Evolutionary conservation across 352 stramenopile genomes (phyloP).

Genomic region (Globisporangium echinulatum): DNA sequence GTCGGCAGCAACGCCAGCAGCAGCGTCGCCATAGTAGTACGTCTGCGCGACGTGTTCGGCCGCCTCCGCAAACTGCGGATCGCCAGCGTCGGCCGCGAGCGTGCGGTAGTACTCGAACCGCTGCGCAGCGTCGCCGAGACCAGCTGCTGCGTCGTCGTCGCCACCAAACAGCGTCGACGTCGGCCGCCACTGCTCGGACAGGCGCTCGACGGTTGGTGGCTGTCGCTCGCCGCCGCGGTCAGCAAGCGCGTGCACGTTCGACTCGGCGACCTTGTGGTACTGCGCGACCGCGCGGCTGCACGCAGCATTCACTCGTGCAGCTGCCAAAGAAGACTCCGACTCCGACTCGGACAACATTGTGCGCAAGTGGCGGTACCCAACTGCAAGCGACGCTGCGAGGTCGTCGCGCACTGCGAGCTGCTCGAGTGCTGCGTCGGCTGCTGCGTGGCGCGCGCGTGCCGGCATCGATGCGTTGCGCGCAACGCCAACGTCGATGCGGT

Average conservation of each 20-base stretch:
- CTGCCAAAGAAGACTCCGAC: no score
- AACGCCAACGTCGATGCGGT: conserved; percentile 41
- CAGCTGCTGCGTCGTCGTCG: conserved; percentile 10
- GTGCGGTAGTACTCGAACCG: conserved; percentile 59
- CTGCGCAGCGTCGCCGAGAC: conserved; percentile 36
- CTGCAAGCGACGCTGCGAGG: conserved; percentile 48
- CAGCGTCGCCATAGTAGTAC: conserved; percentile 66
- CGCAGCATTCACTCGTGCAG: conserved; percentile 2
- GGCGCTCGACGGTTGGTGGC: conserved; percentile 27
- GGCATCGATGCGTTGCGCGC: conserved; percentile 18
- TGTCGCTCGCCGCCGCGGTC: conserved; percentile 40
- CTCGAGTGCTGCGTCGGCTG: conserved; percentile 28
- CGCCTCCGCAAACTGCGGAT: conserved; percentile 51
- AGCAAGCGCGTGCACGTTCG: conserved; percentile 44
- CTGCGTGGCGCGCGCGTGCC: conserved; percentile 18
- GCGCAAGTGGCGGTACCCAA: conserved; percentile 47
- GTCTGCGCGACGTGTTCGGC: conserved; percentile 62
- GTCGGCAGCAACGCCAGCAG: conserved; percentile 44
- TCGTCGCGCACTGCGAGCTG: conserved; percentile 28
- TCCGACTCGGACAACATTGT: conserved; percentile 17
- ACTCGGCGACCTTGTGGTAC: conserved; percentile 50
- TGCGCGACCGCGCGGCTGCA: conserved; percentile 38
- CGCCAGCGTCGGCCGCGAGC: conserved; percentile 49
- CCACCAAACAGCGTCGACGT: conserved; percentile 16
- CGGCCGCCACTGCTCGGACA: conserved; percentile 41